Conservation (phyloP, 129 eudicot genomes). For the Centaurea solstitialis region DNA sequence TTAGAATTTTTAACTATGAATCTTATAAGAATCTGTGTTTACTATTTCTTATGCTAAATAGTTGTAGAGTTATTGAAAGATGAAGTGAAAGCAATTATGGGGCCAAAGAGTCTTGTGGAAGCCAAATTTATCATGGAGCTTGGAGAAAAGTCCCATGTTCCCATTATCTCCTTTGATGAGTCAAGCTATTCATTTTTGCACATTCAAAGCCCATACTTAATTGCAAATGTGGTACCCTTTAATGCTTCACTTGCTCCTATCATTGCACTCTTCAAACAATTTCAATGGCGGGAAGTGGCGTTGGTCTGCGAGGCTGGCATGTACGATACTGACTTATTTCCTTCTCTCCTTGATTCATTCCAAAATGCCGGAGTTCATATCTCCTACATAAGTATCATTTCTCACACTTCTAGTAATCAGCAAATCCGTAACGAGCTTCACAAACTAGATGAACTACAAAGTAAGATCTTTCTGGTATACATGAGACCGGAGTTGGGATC, state of each 20-base stretch:
- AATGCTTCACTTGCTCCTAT: slow-evolving; percentile 5
- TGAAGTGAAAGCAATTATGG: not conserved
- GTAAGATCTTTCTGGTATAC: slow-evolving; percentile 30
- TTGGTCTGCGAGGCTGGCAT: not conserved
- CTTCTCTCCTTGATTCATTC: slow-evolving; percentile 13
- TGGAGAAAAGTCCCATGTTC: slow-evolving; percentile 22
- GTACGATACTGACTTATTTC: not conserved
- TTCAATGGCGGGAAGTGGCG: slow-evolving; percentile 19
- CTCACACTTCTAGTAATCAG: slow-evolving; percentile 5
- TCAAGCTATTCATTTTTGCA: not conserved
- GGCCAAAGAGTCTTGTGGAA: not conserved
- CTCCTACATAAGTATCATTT: not conserved
- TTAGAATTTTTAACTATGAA: not conserved
- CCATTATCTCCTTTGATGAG: slow-evolving; percentile 7
- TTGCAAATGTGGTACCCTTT: not conserved
- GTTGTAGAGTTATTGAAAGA: not conserved
- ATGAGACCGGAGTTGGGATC: not conserved
- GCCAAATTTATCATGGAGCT: slow-evolving; percentile 3
- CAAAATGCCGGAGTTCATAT: not conserved
- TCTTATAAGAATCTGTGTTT: not conserved
- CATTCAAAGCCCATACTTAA: slow-evolving; percentile 4
- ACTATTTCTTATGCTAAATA: not conserved
- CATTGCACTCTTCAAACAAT: not conserved
- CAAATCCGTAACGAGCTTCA: not conserved
- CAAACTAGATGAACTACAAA: slow-evolving; percentile 6